phyloP scores from a whole-genome alignment of 805 yeast genomes.

The Saccharomycopsis babjevae region DNA sequence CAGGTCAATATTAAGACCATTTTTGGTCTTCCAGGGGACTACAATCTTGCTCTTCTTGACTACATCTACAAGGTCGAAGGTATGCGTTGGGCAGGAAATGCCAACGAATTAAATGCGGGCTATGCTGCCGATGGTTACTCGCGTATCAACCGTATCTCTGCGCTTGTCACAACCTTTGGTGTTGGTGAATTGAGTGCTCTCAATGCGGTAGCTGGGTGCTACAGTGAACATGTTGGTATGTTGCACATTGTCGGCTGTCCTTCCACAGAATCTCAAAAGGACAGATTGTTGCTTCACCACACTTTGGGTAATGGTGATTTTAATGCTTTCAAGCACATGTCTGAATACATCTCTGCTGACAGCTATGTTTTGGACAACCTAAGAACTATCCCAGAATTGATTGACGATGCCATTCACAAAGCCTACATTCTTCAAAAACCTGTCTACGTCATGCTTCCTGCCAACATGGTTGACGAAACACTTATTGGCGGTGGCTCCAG shows the following conservation, averaged over 20 bases:
- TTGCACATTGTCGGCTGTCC: constrained; percentile 84
- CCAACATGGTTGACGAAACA: constrained; percentile 54
- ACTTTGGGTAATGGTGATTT: constrained; percentile 79
- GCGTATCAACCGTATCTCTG: constrained; percentile 65
- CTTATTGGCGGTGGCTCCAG: constrained; percentile 43
- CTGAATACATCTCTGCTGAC: constrained; percentile 58
- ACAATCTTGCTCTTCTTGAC: constrained; percentile 62
- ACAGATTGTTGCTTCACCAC: constrained; percentile 68
- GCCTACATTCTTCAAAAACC: constrained; percentile 71
- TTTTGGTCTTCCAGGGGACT: constrained; percentile 78
- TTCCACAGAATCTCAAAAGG: constrained; percentile 59
- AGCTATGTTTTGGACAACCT: constrained; percentile 55
- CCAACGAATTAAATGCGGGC: constrained; percentile 83
- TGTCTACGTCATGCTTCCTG: constrained; percentile 73
- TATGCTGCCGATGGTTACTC: constrained; percentile 87
- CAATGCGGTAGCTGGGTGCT: constrained; percentile 82
- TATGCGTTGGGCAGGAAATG: constrained; percentile 82
- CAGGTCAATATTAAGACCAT: constrained; percentile 63
- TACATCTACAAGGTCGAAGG: constrained; percentile 66
- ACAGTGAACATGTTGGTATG: constrained; percentile 82
- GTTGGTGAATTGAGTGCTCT: constrained; percentile 82
- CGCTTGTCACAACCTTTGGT: constrained; percentile 77
- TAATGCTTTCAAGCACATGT: constrained; percentile 71
- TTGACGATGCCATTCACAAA: constrained; percentile 64
- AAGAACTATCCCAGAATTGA: constrained; percentile 53